Evolutionary conservation across 495 filamentous ascomycete genomes (phyloP), one percentile per base, ranked within the genome.

Genomic region (Cercophora samala): DNA sequence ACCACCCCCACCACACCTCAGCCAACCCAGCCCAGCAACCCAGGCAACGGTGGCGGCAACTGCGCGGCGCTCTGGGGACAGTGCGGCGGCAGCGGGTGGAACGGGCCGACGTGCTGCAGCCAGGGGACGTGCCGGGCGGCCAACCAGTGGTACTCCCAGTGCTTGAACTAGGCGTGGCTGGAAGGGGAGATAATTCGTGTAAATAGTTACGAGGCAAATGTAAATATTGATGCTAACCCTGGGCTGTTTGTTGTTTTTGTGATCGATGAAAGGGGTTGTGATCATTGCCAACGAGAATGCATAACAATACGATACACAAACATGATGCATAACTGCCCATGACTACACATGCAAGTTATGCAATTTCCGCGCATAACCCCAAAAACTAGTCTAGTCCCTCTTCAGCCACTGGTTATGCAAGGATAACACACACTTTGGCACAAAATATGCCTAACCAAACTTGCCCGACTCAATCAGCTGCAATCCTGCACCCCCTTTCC

Each of bases 141-240:
- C 2, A 78, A 77, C 61, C 55, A 66, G 58, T 78, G 69, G 53
- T 78, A 78, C 58, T 77, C 76, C 26, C 76, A 78, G 67, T 78
- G 76, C 66, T 64, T 85, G 53, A 69, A 69, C 64, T 69, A 62
- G 42, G 22, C 3, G 17, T 5, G 1, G 24, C 1, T 26, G 1
- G 23, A 18, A 58, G 59, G 9, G 26, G 21, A 5, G 55, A n/a
- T 21, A 22, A 56, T 64, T 68, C 62, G 46, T 68, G 61, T 54
- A 64, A 60, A 61, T 68, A 68, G 42, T 21, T 64, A 60, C 3
- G n/a, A 21, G 53, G n/a, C n/a, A 54, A 56, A 23, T 21, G 53
- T 56, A 56, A 56, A 56, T 56, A 56, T 56, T 56, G 26, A 29
- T 23, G 53, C 53, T 19, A 15, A 46, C 13, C n/a, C n/a, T 46